Base-by-base conservation (phyloP, 257 asterid species). In the Scutellaria barbata region DNA sequence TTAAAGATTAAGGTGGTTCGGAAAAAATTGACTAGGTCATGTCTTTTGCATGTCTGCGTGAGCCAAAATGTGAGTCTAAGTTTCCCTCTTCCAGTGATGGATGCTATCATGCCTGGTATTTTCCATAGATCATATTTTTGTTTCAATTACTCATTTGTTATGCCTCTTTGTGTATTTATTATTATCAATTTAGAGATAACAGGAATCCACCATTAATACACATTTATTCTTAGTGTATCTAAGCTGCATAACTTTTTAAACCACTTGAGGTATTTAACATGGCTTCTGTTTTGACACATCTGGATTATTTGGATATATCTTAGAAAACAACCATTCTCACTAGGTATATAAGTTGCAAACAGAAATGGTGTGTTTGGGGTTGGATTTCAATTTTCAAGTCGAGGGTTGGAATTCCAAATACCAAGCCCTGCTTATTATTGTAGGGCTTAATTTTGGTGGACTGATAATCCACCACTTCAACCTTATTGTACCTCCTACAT, bases 221-320 rank as follows among this genome's bases (percentile, higher is more conserved):
- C 1, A 18, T 33, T 14, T 65, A 63, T 35, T 25, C 54, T 22
- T n/a, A 8, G 39, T 7, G 56, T 46, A 55, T 47, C 20, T 12
- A 52, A 30, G 72, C 45, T 33, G 63, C 56, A 58, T 64, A 60
- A 22, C 42, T 5, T 51, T 59, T 58, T 75, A 20, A 52, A 48
- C 58, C 22, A 59, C n/a, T 17, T 20, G 30, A 59, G 42, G 13
- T 3, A 25, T 62, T 46, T 53, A 51, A 37, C 40, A 30, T 47
- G 69, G 54, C 63, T 74, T 70, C 59, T 76, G 41, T 66, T 20
- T 62, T 56, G 12, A 57, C 48, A 22, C 71, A 12, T 10, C 12
- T 68, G 57, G 48, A 73, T 20, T 60, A 43, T 14, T 66, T 47
- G 53, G 40, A 45, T 47, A 59, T 30, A 59, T 35, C 42, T 42